Evolutionary conservation across 805 yeast genomes (phyloP), one percentile per base, ranked within the genome.

Genomic region (Lipomyces spencermartinsiae): DNA sequence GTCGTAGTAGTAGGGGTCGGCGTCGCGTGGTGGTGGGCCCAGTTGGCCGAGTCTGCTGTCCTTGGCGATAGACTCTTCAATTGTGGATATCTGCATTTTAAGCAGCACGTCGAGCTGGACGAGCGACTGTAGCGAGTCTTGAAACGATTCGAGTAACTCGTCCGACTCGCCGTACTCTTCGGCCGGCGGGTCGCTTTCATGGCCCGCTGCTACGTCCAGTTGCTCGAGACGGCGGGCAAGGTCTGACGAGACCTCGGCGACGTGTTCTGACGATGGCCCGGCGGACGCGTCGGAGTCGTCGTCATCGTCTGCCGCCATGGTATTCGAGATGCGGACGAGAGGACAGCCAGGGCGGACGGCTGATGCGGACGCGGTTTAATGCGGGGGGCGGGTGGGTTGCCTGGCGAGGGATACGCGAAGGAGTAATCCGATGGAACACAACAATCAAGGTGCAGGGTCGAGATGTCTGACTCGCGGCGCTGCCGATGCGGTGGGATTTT

Each of bases 41-140:
- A 8, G 16, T 8, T 29, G 35, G 31, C 43, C n/a, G 4, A n/a
- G 33, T 6, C 29, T 58, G 19, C 60, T 16, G 19, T 16, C 25
- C 12, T 34, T 43, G 49, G 55, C 10, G 46, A 59, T 29, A 59
- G 60, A 31, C 55, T 39, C 14, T 56, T 51, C 56, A 7, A 63
- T 55, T 2, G 64, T 53, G 14, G 59, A 54, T 29, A 63, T 58
- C 60, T 67, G 70, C 61, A 67, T 25, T 60, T 57, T 60, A 51
- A 67, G 59, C 19, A 67, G 46, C 59, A 56, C 55, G 46, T 67
- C 61, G 12, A 67, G 60, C 35, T 55, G 64, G 46, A 43, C 49
- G 16, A 67, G 60, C 34, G 63, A 22, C 35, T 49, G 39, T 19
- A 63, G 10, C 22, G 64, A 51, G 37, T 9, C 14, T 7, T 34